Base-by-base conservation (phyloP, 208 protist genomes). In the Wallacemonas collosoma region DNA sequence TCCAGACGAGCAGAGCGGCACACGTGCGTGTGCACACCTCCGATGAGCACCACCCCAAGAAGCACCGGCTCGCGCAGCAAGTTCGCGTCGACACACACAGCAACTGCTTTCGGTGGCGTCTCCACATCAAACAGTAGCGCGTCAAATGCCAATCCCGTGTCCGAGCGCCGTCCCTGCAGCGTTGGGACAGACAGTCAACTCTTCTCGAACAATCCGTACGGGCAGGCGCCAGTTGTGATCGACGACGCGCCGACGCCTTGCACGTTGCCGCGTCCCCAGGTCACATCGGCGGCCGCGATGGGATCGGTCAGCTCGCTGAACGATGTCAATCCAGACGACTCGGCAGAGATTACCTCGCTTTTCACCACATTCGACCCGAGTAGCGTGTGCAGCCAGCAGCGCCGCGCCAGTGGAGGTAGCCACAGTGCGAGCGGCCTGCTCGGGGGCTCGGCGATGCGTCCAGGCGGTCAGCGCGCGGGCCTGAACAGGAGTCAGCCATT, bases 281-380 rank as follows among this genome's bases (percentile, higher is more conserved):
- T 14, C 35, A 9, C 9, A 9, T 38, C 36, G 41, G 7, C 26
- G 9, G 14, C 53, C 11, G 17, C 9, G 14, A 17, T 17, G 9
- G 53, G 53, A 8, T 38, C 53, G 14, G 14, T 6, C 14, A 1
- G 8, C 53, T 15, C 53, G 11, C 41, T 65, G 11, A 8, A 44
- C 7, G 60, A 65, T 0, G 60, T 39, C 62, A 80, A 82, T 62
- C 81, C 77, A 43, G 70, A 78, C 14, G 74, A 83, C 63, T 70
- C 47, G n/a, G 76, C 81, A 3, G 64, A 86, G 58, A 86, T 89
- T 26, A 66, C 77, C 7, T 86, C 84, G 6, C 84, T 89, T 50
- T 89, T 89, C 51, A 83, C 80, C 36, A 86, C 81, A 11, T 86
- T 89, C 67, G 80, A 76, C 26, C 54, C 55, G 2, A 68, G 68